phyloP scores from a whole-genome alignment of 2,329 filamentous ascomycete species.

The Ophiostoma tasmaniense region DNA sequence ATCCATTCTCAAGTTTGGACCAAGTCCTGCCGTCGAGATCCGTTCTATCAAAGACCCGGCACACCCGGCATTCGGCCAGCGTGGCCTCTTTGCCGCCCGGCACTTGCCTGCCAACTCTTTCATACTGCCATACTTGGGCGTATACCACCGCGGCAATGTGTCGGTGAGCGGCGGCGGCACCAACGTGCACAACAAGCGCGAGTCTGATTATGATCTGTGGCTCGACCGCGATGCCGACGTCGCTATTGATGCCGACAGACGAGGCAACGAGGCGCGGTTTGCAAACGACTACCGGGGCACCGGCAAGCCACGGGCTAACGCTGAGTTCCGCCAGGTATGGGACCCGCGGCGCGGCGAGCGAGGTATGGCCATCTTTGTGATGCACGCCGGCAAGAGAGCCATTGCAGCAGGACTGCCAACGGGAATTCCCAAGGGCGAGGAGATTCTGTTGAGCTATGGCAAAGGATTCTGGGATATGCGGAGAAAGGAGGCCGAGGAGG shows the following conservation, averaged over 20 bases:
- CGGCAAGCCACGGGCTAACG: slow-evolving; percentile 38
- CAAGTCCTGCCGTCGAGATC: slow-evolving; percentile 46
- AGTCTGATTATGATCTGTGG: slow-evolving; percentile 57
- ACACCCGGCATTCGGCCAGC: slow-evolving; percentile 52
- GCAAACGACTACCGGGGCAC: slow-evolving; percentile 60
- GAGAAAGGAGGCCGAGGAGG: slow-evolving; percentile 29
- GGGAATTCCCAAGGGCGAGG: slow-evolving; percentile 48
- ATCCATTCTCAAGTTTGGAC: slow-evolving; percentile 28
- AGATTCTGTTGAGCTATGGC: slow-evolving; percentile 59
- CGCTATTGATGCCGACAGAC: slow-evolving; percentile 50
- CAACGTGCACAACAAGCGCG: slow-evolving; percentile 31
- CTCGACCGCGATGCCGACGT: slow-evolving; percentile 48
- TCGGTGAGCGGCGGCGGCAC: slow-evolving; percentile 23
- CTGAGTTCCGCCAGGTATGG: slow-evolving; percentile 53
- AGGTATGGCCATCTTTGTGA: slow-evolving; percentile 51
- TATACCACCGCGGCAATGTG: slow-evolving; percentile 39
- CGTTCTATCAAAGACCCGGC: slow-evolving; percentile 39
- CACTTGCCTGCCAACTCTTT: slow-evolving; percentile 46
- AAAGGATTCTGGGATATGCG: slow-evolving; percentile 56
- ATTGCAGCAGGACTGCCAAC: not conserved
- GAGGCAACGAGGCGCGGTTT: slow-evolving; percentile 57
- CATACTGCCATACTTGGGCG: slow-evolving; percentile 54
- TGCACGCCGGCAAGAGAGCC: slow-evolving; percentile 35
- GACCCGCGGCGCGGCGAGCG: slow-evolving; percentile 42
- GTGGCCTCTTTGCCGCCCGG: slow-evolving; percentile 51